These are phyloP conservation scores for Penicillium thymicola DNA, from an alignment of 2,329 filamentous ascomycete genomes.

Conservation along the genomic window DNA sequence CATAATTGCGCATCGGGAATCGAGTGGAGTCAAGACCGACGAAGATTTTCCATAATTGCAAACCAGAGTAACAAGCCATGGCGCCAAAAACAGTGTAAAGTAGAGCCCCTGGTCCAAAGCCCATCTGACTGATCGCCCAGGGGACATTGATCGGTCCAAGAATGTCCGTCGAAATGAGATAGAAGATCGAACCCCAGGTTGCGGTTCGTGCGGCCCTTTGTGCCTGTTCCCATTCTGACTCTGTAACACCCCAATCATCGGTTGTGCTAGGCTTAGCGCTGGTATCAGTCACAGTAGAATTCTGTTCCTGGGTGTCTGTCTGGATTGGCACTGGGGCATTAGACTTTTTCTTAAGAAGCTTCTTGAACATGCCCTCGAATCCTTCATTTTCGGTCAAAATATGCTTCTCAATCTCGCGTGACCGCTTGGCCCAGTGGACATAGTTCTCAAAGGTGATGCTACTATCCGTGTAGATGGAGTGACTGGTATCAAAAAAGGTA, in stretches of 20 bases:
- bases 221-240: constrained; percentile 48
- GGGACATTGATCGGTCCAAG: constrained; percentile 44
- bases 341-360: not conserved
- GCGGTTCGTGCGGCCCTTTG: constrained; percentile 48
- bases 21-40: constrained; percentile 48
- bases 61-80: constrained; percentile 39
- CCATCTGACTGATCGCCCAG: constrained; percentile 34
- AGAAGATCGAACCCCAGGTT: constrained; percentile 48
- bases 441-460: constrained; percentile 38
- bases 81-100: constrained; percentile 38
- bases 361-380: not conserved
- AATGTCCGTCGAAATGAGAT: constrained; percentile 51
- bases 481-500: not conserved
- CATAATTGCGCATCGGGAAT: constrained; percentile 48
- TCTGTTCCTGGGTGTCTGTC: not conserved
- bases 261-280: not conserved
- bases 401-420: constrained; percentile 31
- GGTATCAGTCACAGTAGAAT: not conserved
- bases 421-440: constrained; percentile 34
- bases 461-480: constrained; percentile 21
- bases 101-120: constrained; percentile 46
- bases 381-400: constrained; percentile 18
- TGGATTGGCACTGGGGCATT: not conserved
- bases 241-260: not conserved
- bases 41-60: constrained; percentile 47